These are phyloP conservation scores for Coccinonectria pachysandricola DNA, from an alignment of 2,329 filamentous ascomycete genomes.

Conservation along the genomic window DNA sequence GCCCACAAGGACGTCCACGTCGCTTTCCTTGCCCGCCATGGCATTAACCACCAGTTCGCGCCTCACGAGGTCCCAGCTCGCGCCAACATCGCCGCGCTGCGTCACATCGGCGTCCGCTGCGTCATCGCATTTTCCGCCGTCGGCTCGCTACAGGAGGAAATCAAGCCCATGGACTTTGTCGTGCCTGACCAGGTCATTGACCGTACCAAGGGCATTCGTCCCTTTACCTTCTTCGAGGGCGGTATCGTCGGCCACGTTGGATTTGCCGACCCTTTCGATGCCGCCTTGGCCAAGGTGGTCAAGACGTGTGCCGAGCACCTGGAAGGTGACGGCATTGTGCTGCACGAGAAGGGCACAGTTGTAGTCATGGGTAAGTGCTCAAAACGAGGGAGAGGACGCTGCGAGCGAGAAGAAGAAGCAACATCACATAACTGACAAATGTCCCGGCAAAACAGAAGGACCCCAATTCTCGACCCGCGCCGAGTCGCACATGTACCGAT, in stretches of 20 bases:
- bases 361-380: conserved; percentile 69
- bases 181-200: conserved; percentile 95
- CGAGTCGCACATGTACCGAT: conserved; percentile 89
- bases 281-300: conserved; percentile 64
- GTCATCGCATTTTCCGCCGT: conserved; percentile 95
- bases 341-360: conserved; percentile 77
- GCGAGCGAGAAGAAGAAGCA: too few species aligned
- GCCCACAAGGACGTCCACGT: conserved; percentile 74
- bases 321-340: conserved; percentile 70
- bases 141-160: conserved; percentile 81
- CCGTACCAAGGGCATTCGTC: conserved; percentile 86
- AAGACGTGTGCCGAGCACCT: conserved; percentile 63
- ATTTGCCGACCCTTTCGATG: conserved; percentile 93
- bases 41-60: conserved; percentile 75
- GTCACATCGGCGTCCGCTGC: conserved; percentile 77
- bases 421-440: too few species aligned
- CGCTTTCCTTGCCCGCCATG: conserved; percentile 91
- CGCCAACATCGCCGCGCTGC: conserved; percentile 96
- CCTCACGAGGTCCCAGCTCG: conserved; percentile 92
- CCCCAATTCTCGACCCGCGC: conserved; percentile 95
- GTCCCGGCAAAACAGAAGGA: too few species aligned
- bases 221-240: conserved; percentile 91
- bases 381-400: too few species aligned
- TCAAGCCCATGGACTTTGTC: conserved; percentile 93
- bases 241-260: conserved; percentile 90